These are phyloP conservation scores for Alternaria postmessia DNA, from an alignment of 2,329 filamentous ascomycete species.

Conservation along the genomic window DNA sequence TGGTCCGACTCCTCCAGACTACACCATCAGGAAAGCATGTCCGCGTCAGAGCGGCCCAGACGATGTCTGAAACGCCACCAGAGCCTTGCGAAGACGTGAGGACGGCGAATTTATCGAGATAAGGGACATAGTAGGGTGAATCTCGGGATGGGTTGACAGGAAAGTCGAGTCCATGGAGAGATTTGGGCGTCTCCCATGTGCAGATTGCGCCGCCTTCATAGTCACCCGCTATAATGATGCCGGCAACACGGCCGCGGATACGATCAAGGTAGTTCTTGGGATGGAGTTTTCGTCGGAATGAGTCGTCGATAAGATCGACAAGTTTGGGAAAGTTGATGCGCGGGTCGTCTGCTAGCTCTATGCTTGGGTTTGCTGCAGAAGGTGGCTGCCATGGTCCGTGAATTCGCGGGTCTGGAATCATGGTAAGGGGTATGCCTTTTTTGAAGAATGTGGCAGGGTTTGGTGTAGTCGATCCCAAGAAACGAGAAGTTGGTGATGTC, in stretches of 20 bases:
- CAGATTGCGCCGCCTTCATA: conserved; percentile 96
- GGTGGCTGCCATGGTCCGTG: conserved; percentile 72
- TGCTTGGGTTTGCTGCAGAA: conserved; percentile 63
- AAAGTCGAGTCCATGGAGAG: conserved; percentile 52
- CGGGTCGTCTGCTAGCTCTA: conserved; percentile 76
- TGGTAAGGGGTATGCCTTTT: conserved; percentile 85
- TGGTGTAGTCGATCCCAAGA: conserved; percentile 44
- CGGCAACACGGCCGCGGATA: conserved; percentile 82
- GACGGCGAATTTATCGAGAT: conserved; percentile 97
- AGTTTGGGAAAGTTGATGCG: conserved; percentile 84
- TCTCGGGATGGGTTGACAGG: conserved; percentile 40
- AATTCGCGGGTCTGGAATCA: conserved; percentile 75
- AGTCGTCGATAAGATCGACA: conserved; percentile 89
- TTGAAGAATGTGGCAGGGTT: conserved; percentile 83
- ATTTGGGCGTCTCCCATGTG: conserved; percentile 85
- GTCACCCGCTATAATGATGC: conserved; percentile 91
- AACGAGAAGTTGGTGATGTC: conserved; percentile 48
- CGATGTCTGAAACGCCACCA: conserved; percentile 91
- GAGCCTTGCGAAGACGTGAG: conserved; percentile 87
- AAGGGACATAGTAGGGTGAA: conserved; percentile 74
- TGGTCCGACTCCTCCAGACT: conserved; percentile 87
- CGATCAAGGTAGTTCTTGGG: conserved; percentile 81
- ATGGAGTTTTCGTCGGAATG: conserved; percentile 85
- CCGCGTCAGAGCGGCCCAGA: conserved; percentile 94
- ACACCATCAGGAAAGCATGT: conserved; percentile 88